Base-by-base conservation (phyloP, 176 grass and related monocot genomes). In the Oryza longistaminata region DNA sequence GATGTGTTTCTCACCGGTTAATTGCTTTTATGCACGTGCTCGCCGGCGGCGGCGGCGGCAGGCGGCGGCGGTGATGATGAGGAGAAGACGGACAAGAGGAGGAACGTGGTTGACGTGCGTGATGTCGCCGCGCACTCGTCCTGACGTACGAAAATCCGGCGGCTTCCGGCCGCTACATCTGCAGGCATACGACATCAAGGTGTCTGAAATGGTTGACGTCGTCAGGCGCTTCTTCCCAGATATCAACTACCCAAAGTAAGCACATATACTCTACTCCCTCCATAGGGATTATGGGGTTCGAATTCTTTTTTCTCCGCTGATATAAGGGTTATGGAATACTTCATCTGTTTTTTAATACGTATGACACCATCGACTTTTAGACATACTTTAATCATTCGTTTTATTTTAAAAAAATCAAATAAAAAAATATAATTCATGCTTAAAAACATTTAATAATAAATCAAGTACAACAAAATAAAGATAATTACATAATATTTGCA, bases 51-150 rank as follows among this genome's bases (percentile, higher is more conserved):
- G 55, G 26, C 78, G 55, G 26, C 78, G 94, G 27, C 2, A 29
- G 95, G 87, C 6, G 85, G 5, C 35, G 9, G 9, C 0, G 9
- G 6, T 6, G 35, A 6, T 37, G 42, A 43, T 43, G 29, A 9
- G 21, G 68, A 80, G 0, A 77, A 62, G 5, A 76, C 89, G 46
- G 69, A 73, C 68, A 88, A 48, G 76, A 64, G 2, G 43, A 70
- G 60, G 76, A 84, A 85, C 81, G 19, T 91, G 60, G 92, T 94
- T 82, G 92, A 93, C 82, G 95, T 93, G 27, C 77, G 87, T 50
- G 95, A 97, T 77, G 75, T 94, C 29, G 90, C 71, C 5, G 79
- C n/a, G 95, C 90, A 2, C 85, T 97, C 11, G 9, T 90, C 11
- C 69, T 97, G 61, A 53, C 82, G 25, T 90, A 88, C 27, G 78